These are phyloP conservation scores for Suhomyces coccinellae DNA, from an alignment of 1,139 yeast species.

Conservation along the genomic window DNA sequence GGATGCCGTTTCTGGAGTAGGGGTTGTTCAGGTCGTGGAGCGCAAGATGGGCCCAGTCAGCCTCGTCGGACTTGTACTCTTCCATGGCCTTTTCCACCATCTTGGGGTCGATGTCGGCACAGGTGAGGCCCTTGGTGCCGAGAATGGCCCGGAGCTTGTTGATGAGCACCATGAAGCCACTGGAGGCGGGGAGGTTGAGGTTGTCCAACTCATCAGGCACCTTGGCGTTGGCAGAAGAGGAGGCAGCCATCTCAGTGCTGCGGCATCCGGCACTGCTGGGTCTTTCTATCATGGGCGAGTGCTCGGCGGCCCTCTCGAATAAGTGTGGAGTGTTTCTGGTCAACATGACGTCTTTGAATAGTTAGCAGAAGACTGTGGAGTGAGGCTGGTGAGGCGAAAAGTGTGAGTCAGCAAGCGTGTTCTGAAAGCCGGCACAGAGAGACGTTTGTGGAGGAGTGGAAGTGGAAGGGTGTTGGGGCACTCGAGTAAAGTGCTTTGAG, in stretches of 20 bases:
- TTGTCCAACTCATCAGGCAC: slow-evolving; percentile 3
- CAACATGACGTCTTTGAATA: slow-evolving; percentile 3
- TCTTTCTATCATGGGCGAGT: slow-evolving; percentile 3
- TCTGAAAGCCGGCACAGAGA: neutral
- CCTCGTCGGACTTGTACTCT: slow-evolving; percentile 46
- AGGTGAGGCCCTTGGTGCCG: slow-evolving; percentile 39
- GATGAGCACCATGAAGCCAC: slow-evolving; percentile 22
- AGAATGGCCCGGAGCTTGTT: slow-evolving; percentile 31
- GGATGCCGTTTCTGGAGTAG: slow-evolving; percentile 65
- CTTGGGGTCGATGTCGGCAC: slow-evolving; percentile 57
- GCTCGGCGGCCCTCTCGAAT: slow-evolving; percentile 5
- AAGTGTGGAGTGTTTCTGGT: slow-evolving; percentile 12
- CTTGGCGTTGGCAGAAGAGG: neutral
- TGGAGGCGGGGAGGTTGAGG: slow-evolving; percentile 24
- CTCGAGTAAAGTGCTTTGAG: too few relatives aligned
- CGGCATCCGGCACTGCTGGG: slow-evolving; percentile 2
- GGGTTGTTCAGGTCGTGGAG: slow-evolving; percentile 51
- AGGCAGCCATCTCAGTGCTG: neutral
- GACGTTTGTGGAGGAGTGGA: neutral
- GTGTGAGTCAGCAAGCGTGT: too few relatives aligned
- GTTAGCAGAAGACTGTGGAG: too few relatives aligned
- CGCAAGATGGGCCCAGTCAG: slow-evolving; percentile 64
- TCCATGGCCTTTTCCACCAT: slow-evolving; percentile 49
- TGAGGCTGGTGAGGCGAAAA: too few relatives aligned
- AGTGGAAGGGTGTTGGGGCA: neutral